Conservation (phyloP, 2,329 filamentous ascomycete species). For the Boeremia lycopersici region DNA sequence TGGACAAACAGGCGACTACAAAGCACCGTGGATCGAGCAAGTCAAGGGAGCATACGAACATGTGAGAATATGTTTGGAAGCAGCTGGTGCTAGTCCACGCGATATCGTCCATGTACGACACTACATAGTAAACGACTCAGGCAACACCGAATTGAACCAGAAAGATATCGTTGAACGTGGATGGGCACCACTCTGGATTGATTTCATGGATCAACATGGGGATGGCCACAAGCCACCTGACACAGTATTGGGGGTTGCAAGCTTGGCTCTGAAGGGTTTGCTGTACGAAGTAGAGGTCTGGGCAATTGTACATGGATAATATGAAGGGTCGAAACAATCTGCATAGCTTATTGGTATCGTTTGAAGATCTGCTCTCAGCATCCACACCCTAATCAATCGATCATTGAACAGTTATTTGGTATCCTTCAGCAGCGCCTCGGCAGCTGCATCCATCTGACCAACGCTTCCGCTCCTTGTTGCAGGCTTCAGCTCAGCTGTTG, state of each 20-base stretch:
- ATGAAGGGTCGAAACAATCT: neutral
- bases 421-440: constrained; percentile 53
- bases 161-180: constrained; percentile 36
- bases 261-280: constrained; percentile 37
- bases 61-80: constrained; percentile 34
- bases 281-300: constrained; percentile 45
- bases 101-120: constrained; percentile 45
- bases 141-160: constrained; percentile 28
- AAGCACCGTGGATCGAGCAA: constrained; percentile 30
- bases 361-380: neutral
- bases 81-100: constrained; percentile 40
- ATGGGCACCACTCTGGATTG: constrained; percentile 43
- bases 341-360: neutral
- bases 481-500: constrained; percentile 41
- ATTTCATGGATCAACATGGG: constrained; percentile 44
- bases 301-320: constrained; percentile 33
- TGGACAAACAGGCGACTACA: constrained; percentile 37
- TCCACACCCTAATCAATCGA: neutral
- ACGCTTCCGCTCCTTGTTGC: constrained; percentile 50
- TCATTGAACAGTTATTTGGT: constrained; percentile 30
- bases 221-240: constrained; percentile 46
- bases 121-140: constrained; percentile 45
- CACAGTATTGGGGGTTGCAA: constrained; percentile 45
- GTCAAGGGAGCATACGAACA: constrained; percentile 38
- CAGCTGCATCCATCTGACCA: constrained; percentile 53